A percentile compares a stretch with the other conserved stretches of the same genome.
Conservation (phyloP, 192 early-diverging fungal species). For the Coemansia aciculifera region DNA sequence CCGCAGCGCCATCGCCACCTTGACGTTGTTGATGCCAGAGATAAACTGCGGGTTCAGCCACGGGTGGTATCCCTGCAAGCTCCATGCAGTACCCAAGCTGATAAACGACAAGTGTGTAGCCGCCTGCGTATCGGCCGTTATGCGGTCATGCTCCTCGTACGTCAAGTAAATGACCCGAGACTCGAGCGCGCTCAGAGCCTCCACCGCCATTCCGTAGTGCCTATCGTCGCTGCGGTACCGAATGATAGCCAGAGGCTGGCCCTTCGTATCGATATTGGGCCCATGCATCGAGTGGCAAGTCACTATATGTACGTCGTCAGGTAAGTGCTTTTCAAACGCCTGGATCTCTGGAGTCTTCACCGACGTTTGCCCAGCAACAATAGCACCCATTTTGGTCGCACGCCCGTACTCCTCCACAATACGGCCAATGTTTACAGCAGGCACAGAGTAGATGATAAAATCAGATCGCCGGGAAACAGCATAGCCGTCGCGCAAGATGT, state of each 20-base stretch:
- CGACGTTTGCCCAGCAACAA: slow-evolving; percentile 94
- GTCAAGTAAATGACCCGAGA: slow-evolving; percentile 78
- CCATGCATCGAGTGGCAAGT: slow-evolving; percentile 97
- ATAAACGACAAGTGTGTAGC: slow-evolving; percentile 95
- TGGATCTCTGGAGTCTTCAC: slow-evolving; percentile 92
- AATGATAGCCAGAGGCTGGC: slow-evolving; percentile 84
- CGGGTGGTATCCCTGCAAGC: slow-evolving; percentile 75
- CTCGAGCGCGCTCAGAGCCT: slow-evolving; percentile 73
- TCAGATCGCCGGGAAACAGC: slow-evolving; percentile 82
- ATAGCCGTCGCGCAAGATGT: slow-evolving; percentile 78
- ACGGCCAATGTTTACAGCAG: slow-evolving; percentile 80
- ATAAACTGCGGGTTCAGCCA: slow-evolving; percentile 87
- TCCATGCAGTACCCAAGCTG: slow-evolving; percentile 95
- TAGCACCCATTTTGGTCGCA: slow-evolving; percentile 85
- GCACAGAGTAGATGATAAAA: slow-evolving; percentile 93
- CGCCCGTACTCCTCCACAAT: slow-evolving; percentile 85
- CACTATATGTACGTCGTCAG: slow-evolving; percentile 90
- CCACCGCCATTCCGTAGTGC: slow-evolving; percentile 61
- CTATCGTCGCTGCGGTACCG: slow-evolving; percentile 67
- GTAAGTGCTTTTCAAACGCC: slow-evolving; percentile 86
- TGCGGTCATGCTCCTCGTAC: slow-evolving; percentile 87
- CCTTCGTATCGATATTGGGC: slow-evolving; percentile 78
- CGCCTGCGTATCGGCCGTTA: slow-evolving; percentile 97
- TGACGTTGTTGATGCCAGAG: slow-evolving; percentile 97
- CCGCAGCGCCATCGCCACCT: slow-evolving; percentile 88